Evolutionary conservation across 2,329 filamentous ascomycete species (phyloP).

Genomic region (Dactylellina haptotyla): DNA sequence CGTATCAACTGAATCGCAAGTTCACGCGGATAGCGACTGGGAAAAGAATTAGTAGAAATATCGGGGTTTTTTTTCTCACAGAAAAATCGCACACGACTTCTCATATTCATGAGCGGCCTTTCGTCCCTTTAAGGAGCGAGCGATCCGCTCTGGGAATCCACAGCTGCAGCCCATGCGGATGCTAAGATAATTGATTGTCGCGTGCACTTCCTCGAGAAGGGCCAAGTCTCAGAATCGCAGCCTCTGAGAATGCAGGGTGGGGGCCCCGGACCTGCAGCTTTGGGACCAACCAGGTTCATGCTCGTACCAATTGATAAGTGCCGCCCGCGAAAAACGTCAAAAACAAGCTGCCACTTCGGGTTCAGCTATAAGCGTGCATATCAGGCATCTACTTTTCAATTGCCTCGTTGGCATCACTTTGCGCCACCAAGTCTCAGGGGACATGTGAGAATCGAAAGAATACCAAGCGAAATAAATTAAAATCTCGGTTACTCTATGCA

Average conservation of each 20-base stretch:
- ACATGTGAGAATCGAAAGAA: conserved; percentile 45
- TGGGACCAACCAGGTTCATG: conserved; percentile 46
- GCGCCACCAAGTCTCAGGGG: conserved; percentile 44
- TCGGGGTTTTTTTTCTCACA: conserved; percentile 17
- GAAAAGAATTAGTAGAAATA: conserved; percentile 10
- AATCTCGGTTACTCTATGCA: conserved; percentile 33
- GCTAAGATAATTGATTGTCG: conserved; percentile 53
- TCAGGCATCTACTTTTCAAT: conserved; percentile 53
- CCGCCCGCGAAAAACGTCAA: conserved; percentile 44
- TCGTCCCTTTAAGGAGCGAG: conserved; percentile 3
- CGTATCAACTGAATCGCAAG: conserved; percentile 17
- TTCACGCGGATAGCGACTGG: conserved; percentile 18
- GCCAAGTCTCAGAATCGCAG: conserved; percentile 33
- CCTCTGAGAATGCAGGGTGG: conserved; percentile 34
- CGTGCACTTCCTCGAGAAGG: conserved; percentile 38
- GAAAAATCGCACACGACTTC: conserved; percentile 11
- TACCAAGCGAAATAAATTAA: conserved; percentile 8
- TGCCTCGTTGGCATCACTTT: conserved; percentile 39
- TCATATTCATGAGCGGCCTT: conserved; percentile 3
- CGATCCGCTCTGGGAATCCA: conserved; percentile 4
- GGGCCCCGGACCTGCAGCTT: conserved; percentile 52
- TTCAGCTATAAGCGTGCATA: conserved; percentile 46
- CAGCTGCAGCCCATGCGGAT: conserved; percentile 10
- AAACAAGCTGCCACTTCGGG: conserved; percentile 51
- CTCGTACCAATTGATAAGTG: conserved; percentile 43